These are phyloP conservation scores for Lactifluus piperatus DNA, from an alignment of 768 basidiomycete species.

Conservation along the genomic window DNA sequence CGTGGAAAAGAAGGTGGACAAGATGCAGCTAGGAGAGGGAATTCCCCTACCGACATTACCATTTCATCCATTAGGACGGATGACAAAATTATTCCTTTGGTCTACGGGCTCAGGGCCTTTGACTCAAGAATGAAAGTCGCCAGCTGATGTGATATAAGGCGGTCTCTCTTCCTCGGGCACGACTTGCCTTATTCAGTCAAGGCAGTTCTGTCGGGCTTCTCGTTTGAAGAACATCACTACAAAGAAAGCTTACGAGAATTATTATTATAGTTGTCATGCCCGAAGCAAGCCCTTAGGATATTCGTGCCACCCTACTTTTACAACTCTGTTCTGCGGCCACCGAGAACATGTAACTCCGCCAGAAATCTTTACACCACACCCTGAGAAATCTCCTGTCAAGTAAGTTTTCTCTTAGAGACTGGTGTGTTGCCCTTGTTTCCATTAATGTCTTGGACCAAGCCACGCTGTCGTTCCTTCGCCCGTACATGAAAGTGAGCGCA, in stretches of 20 bases:
- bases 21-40: neutral
- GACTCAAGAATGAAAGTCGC: conserved; percentile 13
- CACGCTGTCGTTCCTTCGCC: neutral
- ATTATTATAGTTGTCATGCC: neutral
- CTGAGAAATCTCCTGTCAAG: neutral
- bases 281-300: neutral
- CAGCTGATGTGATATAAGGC: conserved; percentile 13
- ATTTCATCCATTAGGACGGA: neutral
- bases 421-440: neutral
- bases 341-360: conserved; percentile 10
- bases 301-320: conserved; percentile 1
- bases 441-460: conserved; percentile 1
- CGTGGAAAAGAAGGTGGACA: conserved; percentile 2
- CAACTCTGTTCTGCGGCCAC: neutral
- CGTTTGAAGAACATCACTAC: conserved; percentile 10
- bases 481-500: neutral
- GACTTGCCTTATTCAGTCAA: conserved; percentile 14
- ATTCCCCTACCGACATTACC: neutral
- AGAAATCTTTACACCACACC: conserved; percentile 1
- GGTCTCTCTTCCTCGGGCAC: conserved; percentile 1
- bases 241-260: conserved; percentile 8
- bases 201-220: conserved; percentile 9
- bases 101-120: conserved; percentile 1
- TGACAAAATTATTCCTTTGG: neutral
- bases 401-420: neutral